phyloP scores from a whole-genome alignment of 2,329 filamentous ascomycete genomes.

The Stachybotrys echinatus region DNA sequence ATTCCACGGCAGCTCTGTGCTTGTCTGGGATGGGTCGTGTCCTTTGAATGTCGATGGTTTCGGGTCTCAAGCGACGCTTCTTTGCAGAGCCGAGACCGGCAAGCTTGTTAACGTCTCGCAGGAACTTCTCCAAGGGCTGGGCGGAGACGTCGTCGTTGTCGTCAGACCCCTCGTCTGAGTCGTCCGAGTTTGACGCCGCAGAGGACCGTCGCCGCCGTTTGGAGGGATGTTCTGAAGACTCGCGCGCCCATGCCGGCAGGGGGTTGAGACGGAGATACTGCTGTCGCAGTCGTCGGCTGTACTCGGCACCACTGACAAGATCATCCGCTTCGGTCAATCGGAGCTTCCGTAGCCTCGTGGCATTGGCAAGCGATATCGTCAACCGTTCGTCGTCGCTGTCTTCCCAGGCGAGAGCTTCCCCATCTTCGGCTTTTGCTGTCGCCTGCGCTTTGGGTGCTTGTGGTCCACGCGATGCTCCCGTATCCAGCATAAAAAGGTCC shows the following conservation, averaged over 20 bases:
- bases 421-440: conserved; percentile 13
- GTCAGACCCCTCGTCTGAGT: conserved; percentile 53
- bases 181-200: conserved; percentile 45
- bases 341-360: conserved; percentile 75
- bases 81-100: conserved; percentile 48
- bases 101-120: conserved; percentile 69
- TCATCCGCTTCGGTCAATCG: conserved; percentile 79
- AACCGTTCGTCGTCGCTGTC: conserved; percentile 94
- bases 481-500: conserved; percentile 81
- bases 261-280: conserved; percentile 64
- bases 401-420: conserved; percentile 67
- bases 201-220: conserved; percentile 50
- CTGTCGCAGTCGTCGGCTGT: conserved; percentile 70
- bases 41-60: conserved; percentile 85
- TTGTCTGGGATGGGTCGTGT: conserved; percentile 77
- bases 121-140: conserved; percentile 72
- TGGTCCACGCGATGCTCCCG: conserved; percentile 42
- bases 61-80: conserved; percentile 72
- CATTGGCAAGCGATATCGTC: conserved; percentile 73
- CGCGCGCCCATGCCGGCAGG: conserved; percentile 54
- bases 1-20: conserved; percentile 75
- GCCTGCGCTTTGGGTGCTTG: conserved; percentile 20
- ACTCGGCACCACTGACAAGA: conserved; percentile 79
- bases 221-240: conserved; percentile 41
- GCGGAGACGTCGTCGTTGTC: conserved; percentile 50